Percentiles rank a stretch among this genome's conserved stretches.
These are phyloP conservation scores for Tilletia horrida DNA, from an alignment of 1,284 basidiomycete species.

Conservation along the genomic window DNA sequence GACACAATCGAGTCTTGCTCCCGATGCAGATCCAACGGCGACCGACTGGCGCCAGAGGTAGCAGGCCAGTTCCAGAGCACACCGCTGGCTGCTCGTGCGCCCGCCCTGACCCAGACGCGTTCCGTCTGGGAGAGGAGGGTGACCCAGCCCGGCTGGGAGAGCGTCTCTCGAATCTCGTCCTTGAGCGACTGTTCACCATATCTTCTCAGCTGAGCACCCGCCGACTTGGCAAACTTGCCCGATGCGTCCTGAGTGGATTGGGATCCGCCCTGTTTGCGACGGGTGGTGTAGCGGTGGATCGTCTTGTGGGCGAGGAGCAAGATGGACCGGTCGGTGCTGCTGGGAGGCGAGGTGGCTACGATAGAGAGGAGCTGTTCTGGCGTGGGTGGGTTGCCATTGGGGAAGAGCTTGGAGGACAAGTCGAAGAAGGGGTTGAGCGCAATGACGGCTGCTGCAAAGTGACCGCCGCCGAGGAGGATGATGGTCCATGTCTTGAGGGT, in stretches of 20 bases:
- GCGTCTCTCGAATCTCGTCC: constrained; percentile 64
- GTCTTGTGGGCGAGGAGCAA: constrained; percentile 89
- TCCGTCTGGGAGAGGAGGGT: constrained; percentile 44
- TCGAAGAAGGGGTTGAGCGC: constrained; percentile 56
- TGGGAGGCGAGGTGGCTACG: background rate
- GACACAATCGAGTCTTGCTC: constrained; percentile 54
- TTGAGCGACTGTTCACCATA: constrained; percentile 90
- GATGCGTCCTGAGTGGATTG: constrained; percentile 89
- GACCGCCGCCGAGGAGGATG: constrained; percentile 94
- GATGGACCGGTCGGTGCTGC: constrained; percentile 46
- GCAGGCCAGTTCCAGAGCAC: constrained; percentile 49
- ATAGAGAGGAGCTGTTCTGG: constrained; percentile 10
- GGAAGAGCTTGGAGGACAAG: constrained; percentile 13
- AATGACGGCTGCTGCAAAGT: constrained; percentile 90
- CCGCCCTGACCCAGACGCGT: constrained; percentile 48
- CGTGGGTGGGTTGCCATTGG: constrained; percentile 8
- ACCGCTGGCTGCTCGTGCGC: constrained; percentile 43
- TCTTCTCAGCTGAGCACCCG: constrained; percentile 86
- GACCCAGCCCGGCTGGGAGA: constrained; percentile 42
- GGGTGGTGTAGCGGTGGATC: constrained; percentile 97
- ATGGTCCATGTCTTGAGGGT: constrained; percentile 74
- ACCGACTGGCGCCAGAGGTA: constrained; percentile 62
- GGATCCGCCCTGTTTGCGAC: constrained; percentile 93
- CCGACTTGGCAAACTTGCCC: constrained; percentile 83
- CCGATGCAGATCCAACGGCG: constrained; percentile 47